Percentiles rank a stretch among this genome's conserved stretches.
Conservation (phyloP, 176 grass and related monocot species). For the Olyra latifolia region DNA sequence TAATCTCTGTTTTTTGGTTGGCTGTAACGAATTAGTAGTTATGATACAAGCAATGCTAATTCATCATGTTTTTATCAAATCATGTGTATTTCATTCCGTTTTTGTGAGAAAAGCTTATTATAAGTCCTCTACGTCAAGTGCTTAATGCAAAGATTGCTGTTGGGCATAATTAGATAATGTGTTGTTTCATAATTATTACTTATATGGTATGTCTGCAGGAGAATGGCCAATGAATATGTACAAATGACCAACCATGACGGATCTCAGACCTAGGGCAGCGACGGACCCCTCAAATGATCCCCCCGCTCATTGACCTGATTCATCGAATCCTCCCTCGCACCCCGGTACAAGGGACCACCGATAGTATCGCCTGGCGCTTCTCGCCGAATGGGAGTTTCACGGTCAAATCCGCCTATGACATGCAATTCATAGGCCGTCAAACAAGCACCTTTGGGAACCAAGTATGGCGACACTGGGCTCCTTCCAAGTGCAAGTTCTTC, state of each 20-base stretch:
- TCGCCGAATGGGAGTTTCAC: no score
- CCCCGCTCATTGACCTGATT: no score
- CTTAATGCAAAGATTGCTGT: background rate
- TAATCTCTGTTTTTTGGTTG: background rate
- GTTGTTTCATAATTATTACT: background rate
- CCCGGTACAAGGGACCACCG: no score
- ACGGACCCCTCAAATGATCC: no score
- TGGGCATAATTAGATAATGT: constrained; percentile 4
- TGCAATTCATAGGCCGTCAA: no score
- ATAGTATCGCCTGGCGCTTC: no score
- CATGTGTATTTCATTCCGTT: background rate
- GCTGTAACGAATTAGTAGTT: background rate
- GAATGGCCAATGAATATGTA: constrained; percentile 70
- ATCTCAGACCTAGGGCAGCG: no score
- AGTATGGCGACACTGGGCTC: no score
- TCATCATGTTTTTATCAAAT: background rate
- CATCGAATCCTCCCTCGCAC: no score
- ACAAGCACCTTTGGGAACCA: no score
- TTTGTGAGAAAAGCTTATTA: background rate
- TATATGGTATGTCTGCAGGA: constrained; percentile 51
- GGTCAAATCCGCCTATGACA: no score
- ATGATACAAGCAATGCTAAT: background rate
- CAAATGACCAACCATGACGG: constrained; percentile 70
- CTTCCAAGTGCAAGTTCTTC: no score
- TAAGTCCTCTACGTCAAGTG: background rate